These are phyloP conservation scores for Rosa multiflora DNA, from an alignment of 306 rosid species.

Conservation along the genomic window DNA sequence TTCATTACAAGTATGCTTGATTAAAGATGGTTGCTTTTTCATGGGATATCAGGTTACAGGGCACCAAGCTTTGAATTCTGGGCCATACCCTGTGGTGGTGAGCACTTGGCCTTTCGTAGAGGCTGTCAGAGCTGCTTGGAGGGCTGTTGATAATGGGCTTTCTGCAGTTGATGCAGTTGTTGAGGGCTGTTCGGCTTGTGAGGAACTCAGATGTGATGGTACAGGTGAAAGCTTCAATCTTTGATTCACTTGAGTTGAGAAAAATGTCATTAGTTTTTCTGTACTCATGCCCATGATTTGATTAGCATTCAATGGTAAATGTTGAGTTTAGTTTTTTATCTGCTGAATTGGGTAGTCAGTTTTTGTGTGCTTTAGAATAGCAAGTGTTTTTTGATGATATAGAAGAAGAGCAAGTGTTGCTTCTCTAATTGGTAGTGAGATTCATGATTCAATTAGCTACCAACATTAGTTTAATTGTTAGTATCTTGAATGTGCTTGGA, in stretches of 20 bases:
- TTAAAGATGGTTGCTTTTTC: neutral
- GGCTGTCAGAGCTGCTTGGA: slow-evolving; percentile 90
- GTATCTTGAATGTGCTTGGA: neutral
- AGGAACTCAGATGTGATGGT: slow-evolving; percentile 90
- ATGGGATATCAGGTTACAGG: slow-evolving; percentile 46
- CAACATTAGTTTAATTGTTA: neutral
- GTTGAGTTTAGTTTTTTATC: neutral
- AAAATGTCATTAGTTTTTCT: neutral
- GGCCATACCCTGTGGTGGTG: slow-evolving; percentile 67
- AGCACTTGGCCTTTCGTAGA: slow-evolving; percentile 96
- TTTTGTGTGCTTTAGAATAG: neutral
- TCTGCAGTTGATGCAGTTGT: slow-evolving; percentile 89
- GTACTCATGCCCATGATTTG: neutral
- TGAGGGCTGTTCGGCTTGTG: slow-evolving; percentile 89
- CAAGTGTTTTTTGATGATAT: no score
- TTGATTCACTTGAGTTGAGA: neutral
- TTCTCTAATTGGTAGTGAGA: neutral
- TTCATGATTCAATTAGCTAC: neutral
- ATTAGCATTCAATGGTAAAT: neutral
- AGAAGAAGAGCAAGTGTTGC: neutral
- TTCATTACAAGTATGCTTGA: neutral
- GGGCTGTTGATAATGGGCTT: slow-evolving; percentile 61
- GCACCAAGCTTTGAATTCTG: slow-evolving; percentile 36
- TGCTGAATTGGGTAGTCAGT: neutral
- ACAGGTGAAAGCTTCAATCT: slow-evolving; percentile 57